Evolutionary conservation across 768 basidiomycete species (phyloP).

Genomic region (Rhizopogon rudus): DNA sequence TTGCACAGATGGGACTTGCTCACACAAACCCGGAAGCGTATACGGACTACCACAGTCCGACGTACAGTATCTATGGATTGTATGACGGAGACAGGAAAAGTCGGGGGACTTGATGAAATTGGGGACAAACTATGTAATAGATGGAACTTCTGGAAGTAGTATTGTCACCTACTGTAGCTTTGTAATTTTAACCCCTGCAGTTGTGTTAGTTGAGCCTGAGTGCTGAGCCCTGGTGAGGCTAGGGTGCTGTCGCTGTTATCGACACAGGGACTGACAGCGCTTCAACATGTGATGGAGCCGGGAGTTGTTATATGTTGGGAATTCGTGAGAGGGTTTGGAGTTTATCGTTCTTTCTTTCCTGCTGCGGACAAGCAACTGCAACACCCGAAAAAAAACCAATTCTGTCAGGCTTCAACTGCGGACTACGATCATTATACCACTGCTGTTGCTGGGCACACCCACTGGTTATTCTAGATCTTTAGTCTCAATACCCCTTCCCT

Average conservation of each 20-base stretch:
- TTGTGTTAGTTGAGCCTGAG: too few species aligned
- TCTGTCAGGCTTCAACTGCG: neutral
- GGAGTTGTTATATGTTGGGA: neutral
- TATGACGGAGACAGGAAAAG: conserved; percentile 65
- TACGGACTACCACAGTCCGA: conserved; percentile 69
- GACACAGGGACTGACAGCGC: neutral
- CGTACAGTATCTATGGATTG: conserved; percentile 77
- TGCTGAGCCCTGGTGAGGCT: neutral
- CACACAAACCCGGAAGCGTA: conserved; percentile 59
- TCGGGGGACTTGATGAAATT: conserved; percentile 12
- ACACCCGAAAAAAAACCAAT: conserved; percentile 1
- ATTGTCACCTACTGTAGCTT: conserved; percentile 6
- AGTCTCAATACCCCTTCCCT: conserved; percentile 4
- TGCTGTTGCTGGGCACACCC: neutral
- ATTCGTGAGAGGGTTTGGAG: conserved; percentile 1
- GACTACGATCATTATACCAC: neutral
- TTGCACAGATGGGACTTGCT: conserved; percentile 73
- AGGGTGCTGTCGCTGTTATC: neutral
- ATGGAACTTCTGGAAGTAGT: neutral
- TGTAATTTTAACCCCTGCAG: conserved; percentile 1
- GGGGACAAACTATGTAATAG: neutral
- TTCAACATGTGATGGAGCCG: neutral
- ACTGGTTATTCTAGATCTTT: conserved; percentile 1
- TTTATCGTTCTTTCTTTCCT: neutral
- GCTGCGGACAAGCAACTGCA: conserved; percentile 1